phyloP scores from a whole-genome alignment of 306 rosid genomes.

The Vigna angularis region DNA sequence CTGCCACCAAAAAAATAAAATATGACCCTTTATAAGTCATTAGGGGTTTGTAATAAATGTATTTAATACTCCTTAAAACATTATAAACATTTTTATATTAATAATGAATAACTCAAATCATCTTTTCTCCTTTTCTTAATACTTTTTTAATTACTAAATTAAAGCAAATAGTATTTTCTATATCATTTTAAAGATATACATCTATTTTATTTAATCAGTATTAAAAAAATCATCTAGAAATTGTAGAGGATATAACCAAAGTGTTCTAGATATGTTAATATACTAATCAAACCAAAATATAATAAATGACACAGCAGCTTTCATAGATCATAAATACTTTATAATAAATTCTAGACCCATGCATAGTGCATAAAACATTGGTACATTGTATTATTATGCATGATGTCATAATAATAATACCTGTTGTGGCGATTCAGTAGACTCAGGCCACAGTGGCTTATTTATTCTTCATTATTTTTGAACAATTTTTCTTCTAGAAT shows the following conservation, averaged over 20 bases:
- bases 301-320: not conserved
- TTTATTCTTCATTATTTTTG: not conserved
- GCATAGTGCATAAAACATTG: not conserved
- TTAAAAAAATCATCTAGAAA: not conserved
- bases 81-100: not conserved
- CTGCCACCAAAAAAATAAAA: no score
- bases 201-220: not conserved
- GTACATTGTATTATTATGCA: not conserved
- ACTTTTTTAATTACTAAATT: not conserved
- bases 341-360: not conserved
- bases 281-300: not conserved
- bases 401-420: not conserved
- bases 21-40: not conserved
- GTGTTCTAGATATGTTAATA: not conserved
- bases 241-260: not conserved
- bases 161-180: not conserved
- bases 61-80: not conserved
- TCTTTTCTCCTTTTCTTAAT: not conserved
- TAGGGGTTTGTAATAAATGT: not conserved
- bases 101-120: not conserved
- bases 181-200: not conserved
- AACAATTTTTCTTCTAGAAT: constrained; percentile 5
- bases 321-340: not conserved
- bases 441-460: not conserved
- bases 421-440: not conserved